phyloP scores from a whole-genome alignment of 495 filamentous ascomycete species.

The Tuber borchii region DNA sequence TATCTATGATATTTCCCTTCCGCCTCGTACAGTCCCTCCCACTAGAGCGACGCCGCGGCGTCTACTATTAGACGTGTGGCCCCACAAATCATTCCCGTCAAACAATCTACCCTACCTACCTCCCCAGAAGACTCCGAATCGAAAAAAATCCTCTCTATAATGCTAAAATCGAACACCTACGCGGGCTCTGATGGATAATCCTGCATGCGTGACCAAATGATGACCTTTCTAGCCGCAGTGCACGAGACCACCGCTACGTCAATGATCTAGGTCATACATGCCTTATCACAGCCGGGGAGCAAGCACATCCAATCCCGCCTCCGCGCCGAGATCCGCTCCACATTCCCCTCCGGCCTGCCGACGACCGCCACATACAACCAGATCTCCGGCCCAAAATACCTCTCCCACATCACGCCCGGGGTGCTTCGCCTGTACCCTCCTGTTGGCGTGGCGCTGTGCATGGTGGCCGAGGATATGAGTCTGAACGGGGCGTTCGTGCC shows the following conservation, averaged over 20 bases:
- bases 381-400: conserved; percentile 54
- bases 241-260: conserved; percentile 61
- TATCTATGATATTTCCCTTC: too few species aligned
- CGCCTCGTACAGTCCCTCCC: conserved; percentile 17
- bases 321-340: conserved; percentile 48
- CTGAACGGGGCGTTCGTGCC: conserved; percentile 57
- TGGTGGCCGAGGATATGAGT: conserved; percentile 56
- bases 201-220: conserved; percentile 75
- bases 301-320: conserved; percentile 46
- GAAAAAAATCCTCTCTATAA: conserved; percentile 75
- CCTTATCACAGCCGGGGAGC: conserved; percentile 49
- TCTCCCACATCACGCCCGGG: conserved; percentile 51
- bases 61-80: conserved; percentile 7
- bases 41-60: background rate
- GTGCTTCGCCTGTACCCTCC: conserved; percentile 48
- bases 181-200: conserved; percentile 51
- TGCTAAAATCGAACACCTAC: conserved; percentile 69
- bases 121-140: background rate
- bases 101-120: conserved; percentile 38
- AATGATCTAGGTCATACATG: conserved; percentile 54
- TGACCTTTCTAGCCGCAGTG: conserved; percentile 90
- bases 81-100: conserved; percentile 12
- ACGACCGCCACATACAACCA: conserved; percentile 46
- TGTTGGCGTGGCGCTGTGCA: conserved; percentile 56
- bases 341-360: conserved; percentile 50